Percentiles rank a stretch among this genome's conserved stretches.
These are phyloP conservation scores for Aurantiochytrium sp. DNA, from an alignment of 108 stramenopile genomes.

Conservation along the genomic window DNA sequence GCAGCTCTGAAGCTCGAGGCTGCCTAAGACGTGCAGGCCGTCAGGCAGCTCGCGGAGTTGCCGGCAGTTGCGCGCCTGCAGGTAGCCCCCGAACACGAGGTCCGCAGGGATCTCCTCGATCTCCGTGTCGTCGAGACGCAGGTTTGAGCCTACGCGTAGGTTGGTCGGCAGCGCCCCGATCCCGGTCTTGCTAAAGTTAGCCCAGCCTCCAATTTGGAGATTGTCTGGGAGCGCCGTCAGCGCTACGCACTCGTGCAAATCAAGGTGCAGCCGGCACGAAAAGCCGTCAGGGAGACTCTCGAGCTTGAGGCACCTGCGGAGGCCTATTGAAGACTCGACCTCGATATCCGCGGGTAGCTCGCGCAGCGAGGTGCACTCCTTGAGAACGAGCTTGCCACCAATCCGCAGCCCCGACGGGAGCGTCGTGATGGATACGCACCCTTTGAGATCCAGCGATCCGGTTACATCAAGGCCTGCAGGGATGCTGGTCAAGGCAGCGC, in stretches of 20 bases:
- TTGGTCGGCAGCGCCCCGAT: background rate
- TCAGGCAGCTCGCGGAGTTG: background rate
- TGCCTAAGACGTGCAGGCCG: background rate
- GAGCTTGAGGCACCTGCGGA: background rate
- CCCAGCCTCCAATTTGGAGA: background rate
- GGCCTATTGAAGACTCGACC: background rate
- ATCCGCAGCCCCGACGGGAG: background rate
- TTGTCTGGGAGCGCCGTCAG: background rate
- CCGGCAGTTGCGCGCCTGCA: background rate
- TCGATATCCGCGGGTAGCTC: background rate
- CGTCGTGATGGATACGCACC: background rate
- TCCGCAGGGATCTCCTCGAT: background rate
- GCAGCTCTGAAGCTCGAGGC: background rate
- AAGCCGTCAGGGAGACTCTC: background rate
- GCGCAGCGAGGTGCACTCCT: background rate
- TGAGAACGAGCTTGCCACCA: background rate
- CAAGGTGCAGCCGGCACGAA: background rate
- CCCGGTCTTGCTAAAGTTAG: background rate
- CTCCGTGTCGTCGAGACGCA: background rate
- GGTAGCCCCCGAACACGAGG: background rate
- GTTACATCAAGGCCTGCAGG: background rate
- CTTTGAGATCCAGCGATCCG: background rate
- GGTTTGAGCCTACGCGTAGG: background rate
- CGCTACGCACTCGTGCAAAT: background rate
- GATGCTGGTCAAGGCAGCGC: background rate